Evolutionary conservation across 176 grass and related monocot species (phyloP).

Genomic region (Sorghum bicolor): Sorghum_bicolor_NCBIv3 NC_012875.2:54202501-54203000

Average conservation of each 20-base stretch:
- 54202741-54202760: neutral
- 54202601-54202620: neutral
- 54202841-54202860: neutral
- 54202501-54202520: slow-evolving; percentile 16
- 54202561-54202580: slow-evolving; percentile 6
- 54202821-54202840: too few relatives aligned
- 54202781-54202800: neutral
- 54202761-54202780: neutral
- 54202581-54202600: slow-evolving; percentile 24
- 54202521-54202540: slow-evolving; percentile 25
- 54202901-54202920: neutral
- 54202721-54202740: neutral
- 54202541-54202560: slow-evolving; percentile 26
- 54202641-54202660: slow-evolving; percentile 36
- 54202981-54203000: neutral
- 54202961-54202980: neutral
- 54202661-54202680: slow-evolving; percentile 22
- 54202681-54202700: neutral
- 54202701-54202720: neutral
- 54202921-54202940: neutral
- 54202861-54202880: neutral
- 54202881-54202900: neutral
- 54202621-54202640: neutral
- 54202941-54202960: neutral
- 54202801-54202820: neutral